phyloP scores from a whole-genome alignment of 2,329 filamentous ascomycete genomes.

The Pseudogymnoascus sp. region DNA sequence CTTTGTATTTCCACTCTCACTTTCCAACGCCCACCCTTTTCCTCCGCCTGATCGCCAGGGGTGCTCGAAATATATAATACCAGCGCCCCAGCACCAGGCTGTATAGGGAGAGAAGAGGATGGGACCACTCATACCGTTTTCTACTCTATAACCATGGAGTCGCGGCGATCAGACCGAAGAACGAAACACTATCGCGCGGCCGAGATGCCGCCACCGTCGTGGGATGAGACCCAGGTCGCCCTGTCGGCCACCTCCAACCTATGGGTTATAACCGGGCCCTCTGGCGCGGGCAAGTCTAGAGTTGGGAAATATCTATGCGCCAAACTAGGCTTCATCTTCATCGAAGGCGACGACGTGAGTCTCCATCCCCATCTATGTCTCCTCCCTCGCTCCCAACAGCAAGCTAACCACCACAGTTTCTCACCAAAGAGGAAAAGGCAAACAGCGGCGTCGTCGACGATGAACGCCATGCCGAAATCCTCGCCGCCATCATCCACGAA shows the following conservation, averaged over 20 bases:
- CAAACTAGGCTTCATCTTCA: background rate
- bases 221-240: constrained; percentile 12
- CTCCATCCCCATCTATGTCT: background rate
- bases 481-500: background rate
- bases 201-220: background rate
- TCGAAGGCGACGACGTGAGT: background rate
- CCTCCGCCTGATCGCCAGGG: background rate
- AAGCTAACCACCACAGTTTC: background rate
- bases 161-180: background rate
- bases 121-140: background rate
- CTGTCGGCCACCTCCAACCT: constrained; percentile 33
- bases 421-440: background rate
- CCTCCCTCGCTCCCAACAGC: background rate
- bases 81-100: background rate
- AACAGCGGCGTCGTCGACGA: background rate
- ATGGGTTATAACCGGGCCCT: constrained; percentile 45
- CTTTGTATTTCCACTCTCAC: background rate
- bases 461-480: background rate
- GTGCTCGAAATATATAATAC: background rate
- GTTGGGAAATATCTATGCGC: background rate
- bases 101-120: background rate
- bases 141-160: background rate
- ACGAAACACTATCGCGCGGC: background rate
- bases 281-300: constrained; percentile 25
- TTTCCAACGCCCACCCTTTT: background rate